Conservation (phyloP, 441 rosid species). For the Flueggea neowawraea region DNA sequence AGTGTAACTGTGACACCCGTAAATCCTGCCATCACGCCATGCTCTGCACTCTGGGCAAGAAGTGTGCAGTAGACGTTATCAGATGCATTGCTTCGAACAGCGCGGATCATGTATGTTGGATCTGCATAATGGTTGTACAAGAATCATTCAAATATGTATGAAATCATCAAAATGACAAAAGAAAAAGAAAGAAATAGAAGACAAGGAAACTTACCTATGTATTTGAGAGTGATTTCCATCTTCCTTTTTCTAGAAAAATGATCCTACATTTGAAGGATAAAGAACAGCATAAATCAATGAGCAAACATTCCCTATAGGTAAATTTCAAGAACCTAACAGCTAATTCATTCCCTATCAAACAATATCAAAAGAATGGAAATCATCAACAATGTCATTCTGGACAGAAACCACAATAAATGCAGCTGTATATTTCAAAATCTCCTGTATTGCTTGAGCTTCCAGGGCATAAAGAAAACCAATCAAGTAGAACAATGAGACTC, state of each 20-base stretch:
- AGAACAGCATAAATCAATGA: neutral
- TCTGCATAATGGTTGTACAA: slow-evolving; percentile 36
- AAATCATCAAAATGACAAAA: slow-evolving; percentile 7
- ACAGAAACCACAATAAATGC: too few species aligned
- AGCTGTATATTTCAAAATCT: too few species aligned
- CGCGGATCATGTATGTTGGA: slow-evolving; percentile 91
- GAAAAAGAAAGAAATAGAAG: neutral
- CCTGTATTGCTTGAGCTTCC: too few species aligned
- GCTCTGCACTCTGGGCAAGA: slow-evolving; percentile 79
- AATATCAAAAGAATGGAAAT: too few species aligned
- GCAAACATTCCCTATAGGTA: neutral
- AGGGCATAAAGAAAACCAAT: too few species aligned
- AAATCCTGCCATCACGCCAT: slow-evolving; percentile 87
- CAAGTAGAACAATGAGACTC: too few species aligned
- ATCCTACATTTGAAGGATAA: slow-evolving; percentile 34
- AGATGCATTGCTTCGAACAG: slow-evolving; percentile 74
- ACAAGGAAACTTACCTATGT: slow-evolving; percentile 43
- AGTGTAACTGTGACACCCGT: slow-evolving; percentile 68
- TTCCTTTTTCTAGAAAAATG: slow-evolving; percentile 47
- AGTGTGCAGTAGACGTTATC: slow-evolving; percentile 91
- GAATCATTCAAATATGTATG: slow-evolving; percentile 7
- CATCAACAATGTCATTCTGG: too few species aligned
- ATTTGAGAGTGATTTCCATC: slow-evolving; percentile 67
- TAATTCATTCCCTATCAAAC: neutral
- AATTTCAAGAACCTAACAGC: neutral